Evolutionary conservation across 1,284 basidiomycete species (phyloP).

Genomic region (Irpex lacteus): DNA sequence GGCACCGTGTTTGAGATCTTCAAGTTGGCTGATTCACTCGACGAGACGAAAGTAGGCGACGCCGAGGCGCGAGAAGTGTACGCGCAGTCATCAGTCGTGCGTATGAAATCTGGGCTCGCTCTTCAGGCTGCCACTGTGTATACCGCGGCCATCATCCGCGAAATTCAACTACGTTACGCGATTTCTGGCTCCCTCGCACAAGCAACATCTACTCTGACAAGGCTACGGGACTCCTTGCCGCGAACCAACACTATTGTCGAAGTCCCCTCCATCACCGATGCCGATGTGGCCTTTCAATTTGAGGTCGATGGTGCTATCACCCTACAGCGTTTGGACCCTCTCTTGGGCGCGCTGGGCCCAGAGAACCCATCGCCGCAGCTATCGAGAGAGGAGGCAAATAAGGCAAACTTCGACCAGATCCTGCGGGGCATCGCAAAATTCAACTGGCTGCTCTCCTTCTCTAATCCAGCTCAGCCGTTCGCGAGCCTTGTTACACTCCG

Average conservation of each 20-base stretch:
- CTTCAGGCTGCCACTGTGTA: neutral
- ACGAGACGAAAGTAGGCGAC: neutral
- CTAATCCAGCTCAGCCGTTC: neutral
- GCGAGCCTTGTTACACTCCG: neutral
- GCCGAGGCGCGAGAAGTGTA: slow-evolving; percentile 6
- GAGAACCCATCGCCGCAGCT: neutral
- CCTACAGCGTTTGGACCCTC: slow-evolving; percentile 2
- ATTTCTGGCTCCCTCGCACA: neutral
- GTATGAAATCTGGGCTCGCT: neutral
- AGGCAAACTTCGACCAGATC: slow-evolving; percentile 6
- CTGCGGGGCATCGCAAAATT: slow-evolving; percentile 11
- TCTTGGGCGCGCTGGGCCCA: neutral
- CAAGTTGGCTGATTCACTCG: slow-evolving; percentile 3
- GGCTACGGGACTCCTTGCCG: neutral
- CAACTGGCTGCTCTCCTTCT: slow-evolving; percentile 10
- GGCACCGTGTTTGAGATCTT: slow-evolving; percentile 10
- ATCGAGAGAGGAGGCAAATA: neutral
- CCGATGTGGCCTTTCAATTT: slow-evolving; percentile 7
- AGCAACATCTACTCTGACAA: neutral
- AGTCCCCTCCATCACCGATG: neutral
- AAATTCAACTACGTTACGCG: neutral
- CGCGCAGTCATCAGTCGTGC: slow-evolving; percentile 3
- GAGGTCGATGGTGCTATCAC: slow-evolving; percentile 8
- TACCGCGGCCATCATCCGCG: neutral
- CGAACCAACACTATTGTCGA: neutral